Evolutionary conservation across 2,329 filamentous ascomycete genomes (phyloP).

Genomic region (Periglandula ipomoeae): DNA sequence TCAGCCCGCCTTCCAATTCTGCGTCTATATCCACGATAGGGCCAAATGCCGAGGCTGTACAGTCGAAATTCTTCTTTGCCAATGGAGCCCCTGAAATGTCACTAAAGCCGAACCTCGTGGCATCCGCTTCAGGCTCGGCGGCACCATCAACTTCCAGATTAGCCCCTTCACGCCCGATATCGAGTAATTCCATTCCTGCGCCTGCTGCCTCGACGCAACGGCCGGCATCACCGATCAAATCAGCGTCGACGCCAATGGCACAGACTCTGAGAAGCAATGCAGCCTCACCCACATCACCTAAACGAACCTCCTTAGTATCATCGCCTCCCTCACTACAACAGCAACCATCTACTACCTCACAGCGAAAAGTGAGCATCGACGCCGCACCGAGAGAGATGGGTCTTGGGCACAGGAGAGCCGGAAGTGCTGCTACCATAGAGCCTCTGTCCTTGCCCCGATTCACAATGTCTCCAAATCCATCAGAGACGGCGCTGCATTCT

Average conservation of each 20-base stretch:
- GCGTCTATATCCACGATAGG: conserved; percentile 25
- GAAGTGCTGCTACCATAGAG: conserved; percentile 29
- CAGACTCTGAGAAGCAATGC: conserved; percentile 13
- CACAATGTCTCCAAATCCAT: conserved; percentile 20
- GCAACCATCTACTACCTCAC: conserved; percentile 16
- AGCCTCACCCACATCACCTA: conserved; percentile 15
- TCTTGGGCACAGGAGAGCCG: conserved; percentile 30
- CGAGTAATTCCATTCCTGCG: conserved; percentile 18
- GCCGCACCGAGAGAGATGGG: conserved; percentile 25
- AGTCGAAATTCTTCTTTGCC: conserved; percentile 66
- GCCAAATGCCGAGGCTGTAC: conserved; percentile 28
- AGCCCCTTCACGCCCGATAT: conserved; percentile 29
- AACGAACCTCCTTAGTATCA: conserved; percentile 20
- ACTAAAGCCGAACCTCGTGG: conserved; percentile 24
- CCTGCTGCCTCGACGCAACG: conserved; percentile 23
- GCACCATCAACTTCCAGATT: conserved; percentile 37
- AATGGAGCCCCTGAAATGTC: conserved; percentile 49
- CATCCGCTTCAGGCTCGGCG: conserved; percentile 34
- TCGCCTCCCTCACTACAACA: conserved; percentile 29
- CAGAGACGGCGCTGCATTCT: conserved; percentile 25
- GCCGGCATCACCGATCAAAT: conserved; percentile 44
- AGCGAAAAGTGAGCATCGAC: conserved; percentile 35
- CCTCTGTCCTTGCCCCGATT: conserved; percentile 25
- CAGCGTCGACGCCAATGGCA: conserved; percentile 14
- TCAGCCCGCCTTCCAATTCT: conserved; percentile 19